Percentiles rank a stretch among this genome's conserved stretches.
Conservation (phyloP, 768 basidiomycete species). For the Phlegmacium glaucopus region DNA sequence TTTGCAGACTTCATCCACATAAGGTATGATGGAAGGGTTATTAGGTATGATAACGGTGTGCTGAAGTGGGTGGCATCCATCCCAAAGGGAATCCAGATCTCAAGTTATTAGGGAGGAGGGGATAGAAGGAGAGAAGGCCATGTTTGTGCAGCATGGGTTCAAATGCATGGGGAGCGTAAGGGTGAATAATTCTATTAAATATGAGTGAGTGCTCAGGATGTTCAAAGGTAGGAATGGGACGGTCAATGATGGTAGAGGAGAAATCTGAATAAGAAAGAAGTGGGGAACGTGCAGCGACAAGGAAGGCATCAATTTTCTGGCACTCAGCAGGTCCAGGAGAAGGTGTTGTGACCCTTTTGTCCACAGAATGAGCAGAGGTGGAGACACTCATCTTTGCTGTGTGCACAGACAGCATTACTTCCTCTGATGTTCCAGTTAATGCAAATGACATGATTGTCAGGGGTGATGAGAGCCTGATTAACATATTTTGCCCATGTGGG, state of each 20-base stretch:
- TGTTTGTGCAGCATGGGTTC: conserved; percentile 5
- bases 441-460: conserved; percentile 1
- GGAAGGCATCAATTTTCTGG: neutral
- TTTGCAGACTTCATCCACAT: conserved; percentile 6
- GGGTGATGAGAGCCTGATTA: neutral
- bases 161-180: conserved; percentile 17
- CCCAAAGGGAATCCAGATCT: conserved; percentile 16
- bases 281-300: neutral
- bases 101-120: conserved; percentile 15
- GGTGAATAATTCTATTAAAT: conserved; percentile 7
- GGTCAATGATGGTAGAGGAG: neutral
- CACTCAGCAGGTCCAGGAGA: conserved; percentile 5
- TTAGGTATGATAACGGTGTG: neutral
- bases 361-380: conserved; percentile 8
- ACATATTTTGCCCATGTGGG: neutral
- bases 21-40: neutral
- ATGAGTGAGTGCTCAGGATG: neutral
- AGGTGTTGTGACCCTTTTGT: conserved; percentile 1
- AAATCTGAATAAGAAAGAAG: conserved; percentile 5
- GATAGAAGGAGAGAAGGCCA: conserved; percentile 6
- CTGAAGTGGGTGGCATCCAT: neutral
- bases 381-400: neutral
- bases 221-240: neutral
- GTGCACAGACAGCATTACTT: too few species aligned
- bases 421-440: conserved; percentile 6